Percentiles rank a stretch among this genome's conserved stretches.
Conservation (phyloP, 2,329 filamentous ascomycete species). For the Coleophoma eucalyptorum region DNA sequence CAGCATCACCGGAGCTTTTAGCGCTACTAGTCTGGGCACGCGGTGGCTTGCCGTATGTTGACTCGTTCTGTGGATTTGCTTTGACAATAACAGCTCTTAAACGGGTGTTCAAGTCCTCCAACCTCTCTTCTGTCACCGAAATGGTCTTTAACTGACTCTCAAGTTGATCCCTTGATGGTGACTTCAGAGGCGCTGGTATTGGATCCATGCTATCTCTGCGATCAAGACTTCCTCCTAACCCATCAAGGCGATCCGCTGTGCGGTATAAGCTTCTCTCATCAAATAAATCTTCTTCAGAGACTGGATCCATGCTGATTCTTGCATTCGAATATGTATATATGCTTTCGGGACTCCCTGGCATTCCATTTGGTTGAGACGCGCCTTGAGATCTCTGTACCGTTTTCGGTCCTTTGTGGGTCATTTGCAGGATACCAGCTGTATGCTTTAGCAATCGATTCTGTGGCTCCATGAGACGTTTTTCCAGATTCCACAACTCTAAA, state of each 20-base stretch:
- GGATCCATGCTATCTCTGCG: constrained; percentile 7
- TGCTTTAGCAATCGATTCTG: constrained; percentile 80
- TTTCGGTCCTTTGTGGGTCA: constrained; percentile 76
- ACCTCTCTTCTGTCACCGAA: constrained; percentile 56
- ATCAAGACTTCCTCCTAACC: constrained; percentile 25
- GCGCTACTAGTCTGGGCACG: constrained; percentile 36
- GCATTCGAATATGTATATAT: constrained; percentile 66
- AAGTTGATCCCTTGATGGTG: constrained; percentile 15
- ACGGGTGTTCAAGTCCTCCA: constrained; percentile 65
- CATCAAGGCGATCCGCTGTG: constrained; percentile 62
- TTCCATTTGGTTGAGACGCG: constrained; percentile 38
- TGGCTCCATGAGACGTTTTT: constrained; percentile 71
- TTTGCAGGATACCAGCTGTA: constrained; percentile 86
- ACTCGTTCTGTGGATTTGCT: constrained; percentile 46
- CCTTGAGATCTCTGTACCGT: constrained; percentile 36
- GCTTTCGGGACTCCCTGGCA: constrained; percentile 74
- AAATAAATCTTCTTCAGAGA: constrained; percentile 59
- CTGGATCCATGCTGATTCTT: constrained; percentile 52
- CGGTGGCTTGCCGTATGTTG: constrained; percentile 16
- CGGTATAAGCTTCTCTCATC: constrained; percentile 75
- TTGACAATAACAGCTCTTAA: constrained; percentile 64
- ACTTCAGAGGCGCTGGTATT: constrained; percentile 13
- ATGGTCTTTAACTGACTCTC: constrained; percentile 44
- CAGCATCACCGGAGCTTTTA: constrained; percentile 29
- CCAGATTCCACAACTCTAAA: constrained; percentile 72